phyloP scores from a whole-genome alignment of 192 early-diverging fungal species.

The Pilaira anomala region DNA sequence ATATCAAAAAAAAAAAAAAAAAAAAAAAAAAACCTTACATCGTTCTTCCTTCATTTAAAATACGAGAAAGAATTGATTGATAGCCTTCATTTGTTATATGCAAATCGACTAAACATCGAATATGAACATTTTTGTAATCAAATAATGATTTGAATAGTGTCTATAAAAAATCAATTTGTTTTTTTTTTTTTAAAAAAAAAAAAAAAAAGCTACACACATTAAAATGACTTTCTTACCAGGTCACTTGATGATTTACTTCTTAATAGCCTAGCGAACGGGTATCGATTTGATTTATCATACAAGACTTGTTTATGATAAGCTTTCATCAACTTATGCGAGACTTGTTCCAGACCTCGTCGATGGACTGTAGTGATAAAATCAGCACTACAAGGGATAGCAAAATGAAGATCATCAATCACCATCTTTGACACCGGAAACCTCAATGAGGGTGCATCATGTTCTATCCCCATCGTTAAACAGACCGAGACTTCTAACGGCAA shows the following conservation, averaged over 20 bases:
- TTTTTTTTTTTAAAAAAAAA: not conserved
- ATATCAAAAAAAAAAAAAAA: too few species aligned
- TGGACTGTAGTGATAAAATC: not conserved
- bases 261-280: not conserved
- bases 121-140: not conserved
- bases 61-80: not conserved
- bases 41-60: slow-evolving; percentile 11
- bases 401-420: slow-evolving; percentile 12
- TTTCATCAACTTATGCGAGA: not conserved
- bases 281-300: not conserved
- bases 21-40: too few species aligned
- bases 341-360: not conserved
- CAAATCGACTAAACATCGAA: not conserved
- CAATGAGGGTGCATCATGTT: not conserved
- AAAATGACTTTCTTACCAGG: not conserved
- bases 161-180: not conserved
- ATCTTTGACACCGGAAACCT: slow-evolving; percentile 1
- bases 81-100: not conserved
- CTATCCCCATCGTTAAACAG: not conserved
- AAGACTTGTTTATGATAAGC: not conserved
- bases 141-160: not conserved
- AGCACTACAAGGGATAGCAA: not conserved
- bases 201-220: not conserved
- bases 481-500: not conserved
- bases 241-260: not conserved